Conservation (phyloP, 2,329 filamentous ascomycete species). For the Neonectria ditissima region DNA sequence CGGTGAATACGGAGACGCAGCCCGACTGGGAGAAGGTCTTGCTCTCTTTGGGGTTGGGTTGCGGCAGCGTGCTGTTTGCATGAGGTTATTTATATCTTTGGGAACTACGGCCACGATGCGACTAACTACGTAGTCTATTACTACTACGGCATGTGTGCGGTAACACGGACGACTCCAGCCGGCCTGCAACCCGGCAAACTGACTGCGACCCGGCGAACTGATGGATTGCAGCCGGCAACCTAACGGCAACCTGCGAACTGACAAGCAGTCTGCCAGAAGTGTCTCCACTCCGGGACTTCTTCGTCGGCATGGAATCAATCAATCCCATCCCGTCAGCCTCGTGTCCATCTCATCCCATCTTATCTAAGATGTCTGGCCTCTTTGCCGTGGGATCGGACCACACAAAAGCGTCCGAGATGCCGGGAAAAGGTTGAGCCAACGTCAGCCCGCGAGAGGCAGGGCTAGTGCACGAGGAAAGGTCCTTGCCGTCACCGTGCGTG, state of each 20-base stretch:
- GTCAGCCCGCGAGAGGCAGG: not conserved
- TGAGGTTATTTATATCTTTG: conserved; percentile 7
- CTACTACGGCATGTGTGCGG: too few species aligned
- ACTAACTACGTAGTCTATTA: not conserved
- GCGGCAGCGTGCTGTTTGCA: not conserved
- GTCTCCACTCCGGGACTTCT: not conserved
- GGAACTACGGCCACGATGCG: not conserved
- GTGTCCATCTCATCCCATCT: conserved; percentile 1
- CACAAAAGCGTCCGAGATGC: not conserved
- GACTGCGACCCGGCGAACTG: not conserved
- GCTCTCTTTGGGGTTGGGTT: not conserved
- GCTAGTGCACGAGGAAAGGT: not conserved
- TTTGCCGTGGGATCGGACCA: not conserved
- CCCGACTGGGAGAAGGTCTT: not conserved
- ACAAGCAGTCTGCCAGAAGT: too few species aligned
- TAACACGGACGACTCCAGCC: not conserved
- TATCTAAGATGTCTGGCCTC: not conserved
- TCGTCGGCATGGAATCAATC: not conserved
- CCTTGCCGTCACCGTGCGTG: not conserved
- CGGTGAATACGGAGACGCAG: not conserved
- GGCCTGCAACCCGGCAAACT: not conserved
- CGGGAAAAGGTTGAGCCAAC: not conserved
- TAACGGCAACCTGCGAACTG: not conserved
- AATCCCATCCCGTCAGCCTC: not conserved
- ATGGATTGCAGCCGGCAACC: not conserved